Evolutionary conservation across 352 stramenopile genomes (phyloP), one percentile per base, ranked within the genome.

Genomic region (Globisporangium sylvaticum): DNA sequence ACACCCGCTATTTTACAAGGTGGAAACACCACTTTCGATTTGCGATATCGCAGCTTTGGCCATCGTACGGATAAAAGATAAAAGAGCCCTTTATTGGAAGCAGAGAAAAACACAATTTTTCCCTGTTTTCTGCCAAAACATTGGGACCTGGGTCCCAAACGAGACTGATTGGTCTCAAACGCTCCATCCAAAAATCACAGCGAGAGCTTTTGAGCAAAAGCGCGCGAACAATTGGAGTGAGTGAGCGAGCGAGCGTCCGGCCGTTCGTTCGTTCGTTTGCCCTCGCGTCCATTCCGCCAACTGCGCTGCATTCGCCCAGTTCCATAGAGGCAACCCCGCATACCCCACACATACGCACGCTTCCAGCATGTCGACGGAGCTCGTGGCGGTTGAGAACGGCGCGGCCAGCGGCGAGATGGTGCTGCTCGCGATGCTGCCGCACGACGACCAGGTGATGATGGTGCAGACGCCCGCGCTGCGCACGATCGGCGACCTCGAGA

Each of bases 381-480:
- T 72, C 63, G 69, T 67, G 42, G 69, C 61, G 22, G 34, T 58
- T 9, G 80, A 72, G 69, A 74, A 77, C 56, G 59, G 65, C 39
- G 39, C 27, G n/a, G 15, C 58, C 2, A 44, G 44, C n/a, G 48
- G 20, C 37, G 83, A 91, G 67, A 89, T 91, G 74, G 78, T 91
- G 66, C 71, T 92, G 37, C 58, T 92, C 63, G 84, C 76, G 55
- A 91, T 87, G 81, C 79, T 91, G 58, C 84, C 84, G 27, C 67
- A 73, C 27, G 75, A 88, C n/a, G 75, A 88, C 53, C 69, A 82
- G 62, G 75, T 87, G 32, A 80, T 92, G 72, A 69, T 89, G 65
- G 68, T 92, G 24, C 84, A 92, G 75, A 87, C 78, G 60, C 68
- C 79, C 25, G 66, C 68, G 60, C 31, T 72, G 57, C 70, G 76